Evolutionary conservation across 257 asterid genomes (phyloP).

Genomic region (Nyctanthes arbortristis): DNA sequence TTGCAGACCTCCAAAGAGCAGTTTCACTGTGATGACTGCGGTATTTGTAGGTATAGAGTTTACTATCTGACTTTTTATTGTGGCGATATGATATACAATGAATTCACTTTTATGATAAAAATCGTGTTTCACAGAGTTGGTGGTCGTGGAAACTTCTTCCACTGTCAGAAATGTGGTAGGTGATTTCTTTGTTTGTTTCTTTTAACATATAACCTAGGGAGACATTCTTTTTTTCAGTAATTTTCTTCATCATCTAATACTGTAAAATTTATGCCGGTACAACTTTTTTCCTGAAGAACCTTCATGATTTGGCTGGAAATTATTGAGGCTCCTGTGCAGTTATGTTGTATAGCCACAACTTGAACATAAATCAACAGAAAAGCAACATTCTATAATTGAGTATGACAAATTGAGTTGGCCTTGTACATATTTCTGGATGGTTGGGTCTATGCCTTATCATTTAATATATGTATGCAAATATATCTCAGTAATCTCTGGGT

Average conservation of each 20-base stretch:
- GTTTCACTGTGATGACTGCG: constrained; percentile 88
- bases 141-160: constrained; percentile 83
- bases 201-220: constrained; percentile 16
- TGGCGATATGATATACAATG: background rate
- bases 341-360: background rate
- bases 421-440: background rate
- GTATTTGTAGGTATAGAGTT: constrained; percentile 81
- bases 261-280: background rate
- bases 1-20: constrained; percentile 62
- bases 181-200: constrained; percentile 8
- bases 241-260: background rate
- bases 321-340: constrained; percentile 2
- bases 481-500: background rate
- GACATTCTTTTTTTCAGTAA: background rate
- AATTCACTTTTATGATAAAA: constrained; percentile 17
- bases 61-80: constrained; percentile 4
- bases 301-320: constrained; percentile 10
- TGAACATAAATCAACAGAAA: background rate
- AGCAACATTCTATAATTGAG: background rate
- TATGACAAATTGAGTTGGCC: background rate
- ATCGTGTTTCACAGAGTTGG: constrained; percentile 67
- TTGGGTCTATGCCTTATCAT: background rate
- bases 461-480: background rate
- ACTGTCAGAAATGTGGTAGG: constrained; percentile 89
- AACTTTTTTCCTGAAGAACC: background rate